Percentiles rank a stretch among this genome's conserved stretches.
phyloP scores from a whole-genome alignment of 352 stramenopile genomes.

The Phytophthora brassicae region DNA sequence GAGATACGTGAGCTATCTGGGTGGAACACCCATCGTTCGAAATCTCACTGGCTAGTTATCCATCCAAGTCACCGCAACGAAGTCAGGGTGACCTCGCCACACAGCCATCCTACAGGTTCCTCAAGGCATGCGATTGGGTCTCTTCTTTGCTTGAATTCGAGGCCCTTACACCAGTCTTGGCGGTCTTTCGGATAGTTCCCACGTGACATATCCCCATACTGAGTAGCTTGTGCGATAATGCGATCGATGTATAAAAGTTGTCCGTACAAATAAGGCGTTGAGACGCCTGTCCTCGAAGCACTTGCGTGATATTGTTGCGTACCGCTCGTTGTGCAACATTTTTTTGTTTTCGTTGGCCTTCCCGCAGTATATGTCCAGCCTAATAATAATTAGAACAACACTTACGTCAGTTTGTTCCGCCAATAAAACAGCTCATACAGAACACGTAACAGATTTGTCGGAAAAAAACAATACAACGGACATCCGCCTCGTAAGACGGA shows the following conservation, averaged over 20 bases:
- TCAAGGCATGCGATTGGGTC: slow-evolving; percentile 6
- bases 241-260: slow-evolving; percentile 9
- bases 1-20: neutral
- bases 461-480: neutral
- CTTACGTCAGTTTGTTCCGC: too few species aligned
- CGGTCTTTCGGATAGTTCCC: slow-evolving; percentile 17
- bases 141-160: slow-evolving; percentile 9
- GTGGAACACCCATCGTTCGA: slow-evolving; percentile 9
- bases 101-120: slow-evolving; percentile 9
- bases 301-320: slow-evolving; percentile 4
- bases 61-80: slow-evolving; percentile 14
- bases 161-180: slow-evolving; percentile 10
- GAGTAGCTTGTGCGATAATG: slow-evolving; percentile 13
- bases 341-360: neutral
- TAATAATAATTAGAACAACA: neutral
- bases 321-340: neutral
- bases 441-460: too few species aligned
- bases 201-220: slow-evolving; percentile 10
- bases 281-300: neutral
- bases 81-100: slow-evolving; percentile 1
- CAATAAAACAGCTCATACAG: too few species aligned
- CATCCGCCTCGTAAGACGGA: too few species aligned
- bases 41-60: slow-evolving; percentile 10
- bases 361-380: neutral
- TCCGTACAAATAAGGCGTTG: too few species aligned